Conservation (phyloP, 192 early-diverging fungal species). For the Backusella circina region DNA sequence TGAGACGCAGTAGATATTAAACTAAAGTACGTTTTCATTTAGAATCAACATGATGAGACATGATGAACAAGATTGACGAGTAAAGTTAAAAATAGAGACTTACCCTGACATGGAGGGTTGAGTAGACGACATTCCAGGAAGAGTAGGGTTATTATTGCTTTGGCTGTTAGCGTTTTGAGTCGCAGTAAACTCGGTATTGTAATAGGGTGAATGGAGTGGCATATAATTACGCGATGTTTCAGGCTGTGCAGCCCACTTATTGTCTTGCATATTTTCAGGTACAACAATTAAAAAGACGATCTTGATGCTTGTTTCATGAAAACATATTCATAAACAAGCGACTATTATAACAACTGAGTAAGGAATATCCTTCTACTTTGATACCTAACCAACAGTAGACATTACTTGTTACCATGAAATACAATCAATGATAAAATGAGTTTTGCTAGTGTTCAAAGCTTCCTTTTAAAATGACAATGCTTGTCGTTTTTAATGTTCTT, state of each 20-base stretch:
- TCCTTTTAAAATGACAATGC: neutral
- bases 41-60: neutral
- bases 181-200: neutral
- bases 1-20: slow-evolving; percentile 22
- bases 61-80: neutral
- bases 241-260: slow-evolving; percentile 14
- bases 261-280: slow-evolving; percentile 23
- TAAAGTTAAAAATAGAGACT: neutral
- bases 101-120: slow-evolving; percentile 15
- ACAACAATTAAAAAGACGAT: neutral
- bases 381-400: too few species aligned
- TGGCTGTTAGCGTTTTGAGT: neutral
- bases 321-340: too few species aligned
- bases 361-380: too few species aligned
- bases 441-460: neutral
- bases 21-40: neutral
- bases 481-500: neutral
- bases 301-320: too few species aligned
- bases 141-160: neutral
- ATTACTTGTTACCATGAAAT: too few species aligned
- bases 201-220: slow-evolving; percentile 15
- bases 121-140: slow-evolving; percentile 5
- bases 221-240: slow-evolving; percentile 11
- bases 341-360: neutral
- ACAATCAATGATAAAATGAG: neutral